Evolutionary conservation across 208 protist genomes (phyloP).

Genomic region (Crithidia mellificae): DNA sequence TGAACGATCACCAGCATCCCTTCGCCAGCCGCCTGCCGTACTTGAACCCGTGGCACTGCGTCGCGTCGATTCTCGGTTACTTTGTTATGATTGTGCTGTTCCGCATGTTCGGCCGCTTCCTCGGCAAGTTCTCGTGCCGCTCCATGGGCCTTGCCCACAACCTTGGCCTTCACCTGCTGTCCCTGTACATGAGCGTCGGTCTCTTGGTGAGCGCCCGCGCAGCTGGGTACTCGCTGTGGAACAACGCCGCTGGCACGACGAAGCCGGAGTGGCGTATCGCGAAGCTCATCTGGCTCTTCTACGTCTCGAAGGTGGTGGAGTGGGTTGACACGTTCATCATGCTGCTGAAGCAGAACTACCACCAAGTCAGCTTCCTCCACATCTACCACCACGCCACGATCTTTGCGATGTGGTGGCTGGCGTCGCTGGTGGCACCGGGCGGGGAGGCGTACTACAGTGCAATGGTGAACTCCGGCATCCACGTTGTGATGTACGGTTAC

Average conservation of each 20-base stretch:
- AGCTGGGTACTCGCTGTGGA: slow-evolving; percentile 69
- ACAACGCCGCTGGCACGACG: slow-evolving; percentile 56
- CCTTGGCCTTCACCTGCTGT: slow-evolving; percentile 62
- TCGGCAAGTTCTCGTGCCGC: slow-evolving; percentile 58
- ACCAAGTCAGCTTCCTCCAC: slow-evolving; percentile 79
- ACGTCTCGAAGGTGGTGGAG: slow-evolving; percentile 78
- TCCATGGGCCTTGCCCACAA: slow-evolving; percentile 64
- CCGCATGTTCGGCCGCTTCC: slow-evolving; percentile 36
- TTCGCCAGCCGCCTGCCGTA: slow-evolving; percentile 58
- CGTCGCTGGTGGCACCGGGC: slow-evolving; percentile 44
- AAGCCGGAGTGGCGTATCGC: slow-evolving; percentile 57
- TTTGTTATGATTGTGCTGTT: slow-evolving; percentile 40
- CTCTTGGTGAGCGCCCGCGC: slow-evolving; percentile 63
- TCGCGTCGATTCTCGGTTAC: slow-evolving; percentile 52
- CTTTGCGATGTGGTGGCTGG: slow-evolving; percentile 77
- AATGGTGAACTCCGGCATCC: slow-evolving; percentile 78
- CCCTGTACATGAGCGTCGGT: slow-evolving; percentile 72
- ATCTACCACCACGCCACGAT: slow-evolving; percentile 83
- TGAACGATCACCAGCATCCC: slow-evolving; percentile 40
- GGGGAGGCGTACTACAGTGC: slow-evolving; percentile 84
- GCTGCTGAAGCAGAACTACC: slow-evolving; percentile 77
- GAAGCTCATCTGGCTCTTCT: slow-evolving; percentile 78
- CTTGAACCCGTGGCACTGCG: slow-evolving; percentile 50
- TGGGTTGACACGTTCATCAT: slow-evolving; percentile 82
- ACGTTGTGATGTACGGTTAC: slow-evolving; percentile 87